phyloP scores from a whole-genome alignment of 768 basidiomycete genomes.

The Symmetrospora coprosmae region DNA sequence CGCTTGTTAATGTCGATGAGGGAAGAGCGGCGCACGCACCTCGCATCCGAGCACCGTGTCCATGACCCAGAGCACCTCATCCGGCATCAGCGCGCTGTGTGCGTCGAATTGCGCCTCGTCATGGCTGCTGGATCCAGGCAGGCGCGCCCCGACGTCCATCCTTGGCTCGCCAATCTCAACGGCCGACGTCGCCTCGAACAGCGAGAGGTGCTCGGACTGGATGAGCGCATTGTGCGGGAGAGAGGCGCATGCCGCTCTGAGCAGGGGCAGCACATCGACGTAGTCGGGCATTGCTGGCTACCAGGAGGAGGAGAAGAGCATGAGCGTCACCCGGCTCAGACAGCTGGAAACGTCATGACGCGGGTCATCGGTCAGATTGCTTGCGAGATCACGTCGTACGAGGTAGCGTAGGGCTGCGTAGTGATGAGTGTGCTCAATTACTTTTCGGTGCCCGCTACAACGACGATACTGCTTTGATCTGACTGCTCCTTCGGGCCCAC shows the following conservation, averaged over 20 bases:
- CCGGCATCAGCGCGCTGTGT: slow-evolving; percentile 8
- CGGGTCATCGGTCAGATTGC: neutral
- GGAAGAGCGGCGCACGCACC: too few species aligned
- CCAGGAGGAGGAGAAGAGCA: neutral
- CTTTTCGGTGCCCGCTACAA: too few species aligned
- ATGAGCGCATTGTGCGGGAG: slow-evolving; percentile 14
- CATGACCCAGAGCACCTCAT: slow-evolving; percentile 15
- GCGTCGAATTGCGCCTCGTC: neutral
- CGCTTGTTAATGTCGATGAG: too few species aligned
- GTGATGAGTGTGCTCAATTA: too few species aligned
- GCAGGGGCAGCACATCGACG: slow-evolving; percentile 8
- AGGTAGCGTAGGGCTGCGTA: too few species aligned
- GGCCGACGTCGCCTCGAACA: slow-evolving; percentile 6
- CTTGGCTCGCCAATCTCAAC: slow-evolving; percentile 15
- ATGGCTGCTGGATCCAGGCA: neutral
- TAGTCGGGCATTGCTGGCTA: slow-evolving; percentile 6
- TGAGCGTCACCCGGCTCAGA: neutral
- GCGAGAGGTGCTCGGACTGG: neutral
- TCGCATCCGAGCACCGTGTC: neutral
- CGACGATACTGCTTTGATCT: too few species aligned
- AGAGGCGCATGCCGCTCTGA: neutral
- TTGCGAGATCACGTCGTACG: neutral
- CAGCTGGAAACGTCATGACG: neutral
- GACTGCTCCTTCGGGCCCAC: too few species aligned
- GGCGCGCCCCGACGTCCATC: slow-evolving; percentile 8